A percentile compares a stretch with the other conserved stretches of the same genome.
These are phyloP conservation scores for Cyberlindnera veronae DNA, from an alignment of 805 yeast species.

Conservation along the genomic window DNA sequence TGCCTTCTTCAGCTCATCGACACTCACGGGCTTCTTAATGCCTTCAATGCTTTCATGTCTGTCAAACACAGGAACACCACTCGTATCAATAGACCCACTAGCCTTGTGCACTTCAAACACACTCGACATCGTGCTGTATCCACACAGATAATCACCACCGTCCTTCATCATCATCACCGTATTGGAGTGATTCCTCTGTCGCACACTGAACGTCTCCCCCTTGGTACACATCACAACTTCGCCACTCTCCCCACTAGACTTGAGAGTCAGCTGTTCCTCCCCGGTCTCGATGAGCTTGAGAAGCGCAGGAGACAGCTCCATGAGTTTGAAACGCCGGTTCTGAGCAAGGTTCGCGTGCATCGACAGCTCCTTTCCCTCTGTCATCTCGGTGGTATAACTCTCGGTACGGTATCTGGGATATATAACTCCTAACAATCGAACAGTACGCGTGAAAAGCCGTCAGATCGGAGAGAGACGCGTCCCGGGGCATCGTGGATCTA, in stretches of 20 bases:
- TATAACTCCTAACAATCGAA: not conserved
- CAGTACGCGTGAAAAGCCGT: not conserved
- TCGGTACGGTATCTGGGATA: not conserved
- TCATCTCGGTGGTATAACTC: not conserved
- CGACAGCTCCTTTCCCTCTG: constrained; percentile 1
- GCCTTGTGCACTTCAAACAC: constrained; percentile 37
- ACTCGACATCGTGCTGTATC: constrained; percentile 32
- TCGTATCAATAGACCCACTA: constrained; percentile 31
- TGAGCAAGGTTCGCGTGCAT: constrained; percentile 26
- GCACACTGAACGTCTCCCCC: constrained; percentile 55
- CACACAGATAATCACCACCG: constrained; percentile 28
- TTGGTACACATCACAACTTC: constrained; percentile 62
- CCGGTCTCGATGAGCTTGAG: constrained; percentile 33
- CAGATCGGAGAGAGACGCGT: not conserved
- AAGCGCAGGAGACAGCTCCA: constrained; percentile 52
- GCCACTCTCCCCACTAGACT: constrained; percentile 29
- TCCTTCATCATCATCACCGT: constrained; percentile 55
- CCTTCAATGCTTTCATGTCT: constrained; percentile 26
- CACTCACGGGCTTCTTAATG: constrained; percentile 2
- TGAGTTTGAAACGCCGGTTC: constrained; percentile 38
- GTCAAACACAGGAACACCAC: constrained; percentile 35
- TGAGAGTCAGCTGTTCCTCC: constrained; percentile 26
- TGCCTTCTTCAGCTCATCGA: constrained; percentile 34
- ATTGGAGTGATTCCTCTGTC: constrained; percentile 86
- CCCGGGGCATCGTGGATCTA: not conserved